phyloP scores from a whole-genome alignment of 2,329 filamentous ascomycete species.

The Pseudophaeomoniella oleicola region DNA sequence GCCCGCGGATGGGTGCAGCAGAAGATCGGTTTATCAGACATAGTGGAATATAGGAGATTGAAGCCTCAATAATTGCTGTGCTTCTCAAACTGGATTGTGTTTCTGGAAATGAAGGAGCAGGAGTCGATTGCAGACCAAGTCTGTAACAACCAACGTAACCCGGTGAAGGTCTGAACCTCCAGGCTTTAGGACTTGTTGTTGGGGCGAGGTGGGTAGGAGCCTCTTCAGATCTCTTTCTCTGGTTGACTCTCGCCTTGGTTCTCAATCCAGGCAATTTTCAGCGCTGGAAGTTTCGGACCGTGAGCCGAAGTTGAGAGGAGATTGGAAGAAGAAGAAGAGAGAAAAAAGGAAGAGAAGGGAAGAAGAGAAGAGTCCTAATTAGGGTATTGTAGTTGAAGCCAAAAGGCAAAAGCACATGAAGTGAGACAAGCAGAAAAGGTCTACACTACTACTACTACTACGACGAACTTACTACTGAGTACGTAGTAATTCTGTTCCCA shows the following conservation, averaged over 20 bases:
- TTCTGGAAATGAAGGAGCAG: neutral
- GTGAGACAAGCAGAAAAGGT: no score
- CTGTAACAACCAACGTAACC: no score
- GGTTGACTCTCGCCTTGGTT: no score
- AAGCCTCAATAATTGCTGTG: neutral
- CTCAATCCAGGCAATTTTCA: neutral
- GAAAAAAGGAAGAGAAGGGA: no score
- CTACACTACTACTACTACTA: no score
- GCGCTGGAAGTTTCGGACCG: neutral
- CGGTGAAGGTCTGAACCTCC: no score
- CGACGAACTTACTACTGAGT: no score
- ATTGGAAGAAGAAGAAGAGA: neutral
- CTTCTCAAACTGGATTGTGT: neutral
- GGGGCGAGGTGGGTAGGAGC: neutral
- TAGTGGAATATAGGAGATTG: conserved; percentile 20
- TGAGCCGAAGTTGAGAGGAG: neutral
- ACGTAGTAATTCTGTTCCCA: no score
- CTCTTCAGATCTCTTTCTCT: neutral
- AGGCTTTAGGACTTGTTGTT: no score
- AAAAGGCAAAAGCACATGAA: no score
- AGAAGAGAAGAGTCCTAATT: no score
- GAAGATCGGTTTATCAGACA: conserved; percentile 75
- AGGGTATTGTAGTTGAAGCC: no score
- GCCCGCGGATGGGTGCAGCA: conserved; percentile 86
- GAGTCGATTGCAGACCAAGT: neutral